Base-by-base conservation (phyloP, 2,329 filamentous ascomycete genomes). In the Fusarium sp. region DNA sequence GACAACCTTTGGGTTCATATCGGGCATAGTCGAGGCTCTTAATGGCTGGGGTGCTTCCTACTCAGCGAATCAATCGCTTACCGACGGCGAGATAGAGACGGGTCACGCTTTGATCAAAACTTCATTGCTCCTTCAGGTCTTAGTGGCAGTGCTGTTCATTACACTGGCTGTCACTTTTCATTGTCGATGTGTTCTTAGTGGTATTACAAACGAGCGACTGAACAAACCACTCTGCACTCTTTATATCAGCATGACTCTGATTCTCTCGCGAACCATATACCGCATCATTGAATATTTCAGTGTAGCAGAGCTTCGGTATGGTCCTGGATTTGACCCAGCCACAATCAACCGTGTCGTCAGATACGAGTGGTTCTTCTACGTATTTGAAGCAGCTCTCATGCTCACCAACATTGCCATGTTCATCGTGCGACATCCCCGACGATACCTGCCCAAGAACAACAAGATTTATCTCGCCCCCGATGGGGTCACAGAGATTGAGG, bases 201-300 rank as follows among this genome's bases (percentile, higher is more conserved):
- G 76, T 18, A 76, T 79, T 63, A 73, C 51, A 51, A 76, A 75
- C 59, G 67, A 71, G 21, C 74, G 73, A 25, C 73, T 83, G 29
- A 66, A 69, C 41, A 74, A 66, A 36, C 74, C 79, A 4, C 76
- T 89, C 6, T 69, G 78, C 49, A 84, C 82, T 13, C 78, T 90
- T 4, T 89, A 88, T 71, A 71, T 76, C 36, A 85, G 82, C 60
- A 82, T 82, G 11, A 54, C 70, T 0, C 76, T 88, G 42, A 83
- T 89, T 58, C 75, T 84, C 9, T 74, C 79, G 3, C 82, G 87
- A 21, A 89, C 86, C 54, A 80, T 89, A 55, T 90, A 82, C 72
- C 83, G 87, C 10, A 80, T 85, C 0, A 80, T 87, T n/a, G 86
- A 90, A 75, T 88, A 86, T 76, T 88, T 87, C 64, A 80, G 79